Conservation (phyloP, 2,329 filamentous ascomycete genomes). For the Alternaria triticina region DNA sequence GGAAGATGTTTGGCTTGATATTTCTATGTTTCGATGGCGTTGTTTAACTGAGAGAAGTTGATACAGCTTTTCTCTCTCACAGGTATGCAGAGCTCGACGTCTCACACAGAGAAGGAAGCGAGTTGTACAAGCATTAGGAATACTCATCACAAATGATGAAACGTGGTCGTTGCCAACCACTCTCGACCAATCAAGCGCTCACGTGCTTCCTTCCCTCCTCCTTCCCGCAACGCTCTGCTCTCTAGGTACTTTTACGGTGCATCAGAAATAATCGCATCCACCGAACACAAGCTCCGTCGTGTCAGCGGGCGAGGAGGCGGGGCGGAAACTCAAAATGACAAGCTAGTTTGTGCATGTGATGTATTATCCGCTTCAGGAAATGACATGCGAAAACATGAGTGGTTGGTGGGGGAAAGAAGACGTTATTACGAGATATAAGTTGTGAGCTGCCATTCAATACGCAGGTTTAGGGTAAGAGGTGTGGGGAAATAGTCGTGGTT, state of each 20-base stretch:
- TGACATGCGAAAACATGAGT: neutral
- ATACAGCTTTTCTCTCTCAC: accelerated
- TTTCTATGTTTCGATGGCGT: neutral
- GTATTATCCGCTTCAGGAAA: neutral
- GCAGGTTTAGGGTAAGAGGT: neutral
- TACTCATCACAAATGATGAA: neutral
- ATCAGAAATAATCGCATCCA: neutral
- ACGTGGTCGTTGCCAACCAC: neutral
- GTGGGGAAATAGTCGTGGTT: neutral
- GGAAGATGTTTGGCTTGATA: neutral
- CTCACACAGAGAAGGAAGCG: neutral
- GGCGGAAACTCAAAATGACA: neutral
- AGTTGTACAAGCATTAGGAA: neutral
- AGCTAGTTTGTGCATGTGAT: neutral
- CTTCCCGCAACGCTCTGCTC: neutral
- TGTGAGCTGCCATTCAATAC: neutral
- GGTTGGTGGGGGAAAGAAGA: neutral
- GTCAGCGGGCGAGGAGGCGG: neutral
- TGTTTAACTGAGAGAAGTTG: neutral
- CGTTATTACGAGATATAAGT: neutral
- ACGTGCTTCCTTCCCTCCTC: neutral
- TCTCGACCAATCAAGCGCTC: neutral
- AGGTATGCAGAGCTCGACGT: neutral
- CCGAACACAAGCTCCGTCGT: neutral
- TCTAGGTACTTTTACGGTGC: neutral